Evolutionary conservation across 371 early-diverging fungal genomes (phyloP).

Genomic region (Mucor indicus): DNA sequence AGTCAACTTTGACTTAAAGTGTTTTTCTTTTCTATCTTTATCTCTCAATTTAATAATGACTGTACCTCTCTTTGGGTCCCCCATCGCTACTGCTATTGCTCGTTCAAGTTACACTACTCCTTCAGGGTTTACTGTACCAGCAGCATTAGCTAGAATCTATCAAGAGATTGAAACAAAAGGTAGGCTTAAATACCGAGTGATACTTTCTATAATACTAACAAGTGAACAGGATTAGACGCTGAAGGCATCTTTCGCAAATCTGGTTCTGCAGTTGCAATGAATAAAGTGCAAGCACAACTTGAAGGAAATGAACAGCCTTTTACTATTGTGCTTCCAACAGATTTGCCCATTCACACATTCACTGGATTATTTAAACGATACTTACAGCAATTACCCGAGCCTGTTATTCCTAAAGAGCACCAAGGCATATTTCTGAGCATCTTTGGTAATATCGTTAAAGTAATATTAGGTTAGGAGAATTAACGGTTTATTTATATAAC

Average conservation of each 20-base stretch:
- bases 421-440: constrained; percentile 46
- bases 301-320: constrained; percentile 14
- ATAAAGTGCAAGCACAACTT: constrained; percentile 24
- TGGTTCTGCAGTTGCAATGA: constrained; percentile 20
- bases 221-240: constrained; percentile 13
- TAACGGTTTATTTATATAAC: background rate
- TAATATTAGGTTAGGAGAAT: no score
- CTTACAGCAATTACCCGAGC: constrained; percentile 52
- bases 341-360: constrained; percentile 18
- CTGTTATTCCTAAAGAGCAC: constrained; percentile 47
- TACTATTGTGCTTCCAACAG: constrained; percentile 5
- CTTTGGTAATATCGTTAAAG: constrained; percentile 32
- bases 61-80: constrained; percentile 14
- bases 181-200: background rate
- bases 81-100: constrained; percentile 16
- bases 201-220: background rate
- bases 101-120: constrained; percentile 15
- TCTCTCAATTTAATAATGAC: background rate
- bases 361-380: constrained; percentile 57
- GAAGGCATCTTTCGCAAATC: constrained; percentile 38
- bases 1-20: no score
- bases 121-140: constrained; percentile 12
- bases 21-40: background rate
- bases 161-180: constrained; percentile 18
- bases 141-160: constrained; percentile 9